These are phyloP conservation scores for Casaregolazyma suthepensis DNA, from an alignment of 1,139 yeast genomes.

Conservation along the genomic window DNA sequence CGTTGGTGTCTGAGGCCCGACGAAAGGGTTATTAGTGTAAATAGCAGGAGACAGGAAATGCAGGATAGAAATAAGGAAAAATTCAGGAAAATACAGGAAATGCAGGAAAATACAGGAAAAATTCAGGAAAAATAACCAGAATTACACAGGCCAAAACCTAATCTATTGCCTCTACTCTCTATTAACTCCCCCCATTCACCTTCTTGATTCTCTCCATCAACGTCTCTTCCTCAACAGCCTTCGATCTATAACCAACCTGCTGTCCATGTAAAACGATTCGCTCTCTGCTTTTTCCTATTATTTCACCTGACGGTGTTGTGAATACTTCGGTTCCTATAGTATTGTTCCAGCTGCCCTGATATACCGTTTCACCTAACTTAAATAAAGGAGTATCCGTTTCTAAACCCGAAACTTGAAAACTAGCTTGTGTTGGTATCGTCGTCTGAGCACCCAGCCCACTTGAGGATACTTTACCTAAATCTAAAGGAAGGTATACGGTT, in stretches of 20 bases:
- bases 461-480: conserved; percentile 19
- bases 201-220: conserved; percentile 23
- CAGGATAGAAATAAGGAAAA: too few relatives aligned
- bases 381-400: conserved; percentile 48
- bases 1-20: conserved; percentile 33
- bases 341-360: conserved; percentile 72
- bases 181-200: conserved; percentile 19
- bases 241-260: conserved; percentile 11
- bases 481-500: conserved; percentile 23
- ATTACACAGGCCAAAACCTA: too few relatives aligned
- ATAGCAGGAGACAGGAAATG: background rate
- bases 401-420: conserved; percentile 47
- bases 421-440: conserved; percentile 13
- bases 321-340: conserved; percentile 77
- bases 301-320: conserved; percentile 24
- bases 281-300: conserved; percentile 25
- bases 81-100: too few relatives aligned
- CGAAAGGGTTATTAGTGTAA: conserved; percentile 30
- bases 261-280: conserved; percentile 22
- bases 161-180: conserved; percentile 4
- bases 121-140: too few relatives aligned
- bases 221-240: conserved; percentile 10
- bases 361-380: conserved; percentile 50
- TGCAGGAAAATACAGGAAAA: too few relatives aligned
- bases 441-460: conserved; percentile 1